Conservation (phyloP, 2,329 filamentous ascomycete genomes). For the Neofusicoccum ribis region DNA sequence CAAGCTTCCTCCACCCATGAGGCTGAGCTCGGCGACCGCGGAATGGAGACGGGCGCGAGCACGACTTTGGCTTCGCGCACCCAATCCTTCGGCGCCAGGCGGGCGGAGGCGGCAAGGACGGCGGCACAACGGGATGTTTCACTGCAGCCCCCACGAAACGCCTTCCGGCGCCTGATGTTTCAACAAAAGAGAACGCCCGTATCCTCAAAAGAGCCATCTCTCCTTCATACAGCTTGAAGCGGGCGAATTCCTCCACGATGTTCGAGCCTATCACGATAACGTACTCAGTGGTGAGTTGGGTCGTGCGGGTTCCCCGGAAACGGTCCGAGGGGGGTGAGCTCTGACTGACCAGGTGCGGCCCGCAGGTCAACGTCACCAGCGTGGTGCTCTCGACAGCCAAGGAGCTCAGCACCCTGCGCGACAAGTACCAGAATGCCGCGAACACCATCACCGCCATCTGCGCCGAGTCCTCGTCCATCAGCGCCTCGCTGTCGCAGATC, state of each 20-base stretch:
- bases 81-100: no score
- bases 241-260: neutral
- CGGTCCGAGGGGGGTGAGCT: neutral
- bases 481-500: slow-evolving; percentile 34
- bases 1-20: neutral
- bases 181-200: neutral
- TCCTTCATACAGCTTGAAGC: neutral
- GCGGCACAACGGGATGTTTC: neutral
- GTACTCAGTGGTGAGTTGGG: neutral
- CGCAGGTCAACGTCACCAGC: slow-evolving; percentile 25
- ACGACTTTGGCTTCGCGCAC: no score
- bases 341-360: neutral
- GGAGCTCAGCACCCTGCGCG: slow-evolving; percentile 31
- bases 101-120: neutral
- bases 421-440: slow-evolving; percentile 33
- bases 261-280: neutral
- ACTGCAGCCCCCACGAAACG: neutral
- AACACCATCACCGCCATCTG: slow-evolving; percentile 35
- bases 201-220: neutral
- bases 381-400: slow-evolving; percentile 34
- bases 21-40: neutral
- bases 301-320: neutral
- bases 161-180: neutral
- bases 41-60: no score
- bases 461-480: slow-evolving; percentile 35